Conservation (phyloP, 2,329 filamentous ascomycete genomes). For the Aureobasidium sp. region DNA sequence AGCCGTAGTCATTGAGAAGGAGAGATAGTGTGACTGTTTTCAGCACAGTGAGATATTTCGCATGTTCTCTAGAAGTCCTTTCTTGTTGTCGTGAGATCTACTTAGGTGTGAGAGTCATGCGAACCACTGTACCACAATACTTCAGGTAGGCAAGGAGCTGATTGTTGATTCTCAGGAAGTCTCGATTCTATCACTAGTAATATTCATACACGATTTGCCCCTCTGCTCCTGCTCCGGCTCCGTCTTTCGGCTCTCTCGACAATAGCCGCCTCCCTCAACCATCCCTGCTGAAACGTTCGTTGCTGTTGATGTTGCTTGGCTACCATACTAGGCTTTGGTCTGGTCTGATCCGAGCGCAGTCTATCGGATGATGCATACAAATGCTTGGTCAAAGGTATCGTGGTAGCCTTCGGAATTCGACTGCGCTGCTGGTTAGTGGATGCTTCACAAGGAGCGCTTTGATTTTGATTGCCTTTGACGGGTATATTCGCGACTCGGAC, state of each 20-base stretch:
- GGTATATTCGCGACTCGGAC: not conserved
- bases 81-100: no score
- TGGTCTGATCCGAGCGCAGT: not conserved
- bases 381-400: not conserved
- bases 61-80: no score
- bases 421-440: not conserved
- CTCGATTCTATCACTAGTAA: not conserved
- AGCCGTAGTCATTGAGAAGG: no score
- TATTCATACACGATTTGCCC: not conserved
- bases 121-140: not conserved
- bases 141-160: not conserved
- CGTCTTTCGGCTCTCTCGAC: conserved; percentile 14
- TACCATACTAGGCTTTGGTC: conserved; percentile 4
- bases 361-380: not conserved
- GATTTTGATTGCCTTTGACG: not conserved
- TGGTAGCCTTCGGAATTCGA: not conserved
- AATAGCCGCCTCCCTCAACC: conserved; percentile 14
- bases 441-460: not conserved
- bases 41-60: no score
- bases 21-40: no score
- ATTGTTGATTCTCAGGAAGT: not conserved
- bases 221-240: not conserved
- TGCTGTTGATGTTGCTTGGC: conserved; percentile 6
- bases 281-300: conserved; percentile 14
- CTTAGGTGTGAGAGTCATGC: not conserved